Conservation (phyloP, 2,329 filamentous ascomycete species). For the Diaporthe humulicola region DNA sequence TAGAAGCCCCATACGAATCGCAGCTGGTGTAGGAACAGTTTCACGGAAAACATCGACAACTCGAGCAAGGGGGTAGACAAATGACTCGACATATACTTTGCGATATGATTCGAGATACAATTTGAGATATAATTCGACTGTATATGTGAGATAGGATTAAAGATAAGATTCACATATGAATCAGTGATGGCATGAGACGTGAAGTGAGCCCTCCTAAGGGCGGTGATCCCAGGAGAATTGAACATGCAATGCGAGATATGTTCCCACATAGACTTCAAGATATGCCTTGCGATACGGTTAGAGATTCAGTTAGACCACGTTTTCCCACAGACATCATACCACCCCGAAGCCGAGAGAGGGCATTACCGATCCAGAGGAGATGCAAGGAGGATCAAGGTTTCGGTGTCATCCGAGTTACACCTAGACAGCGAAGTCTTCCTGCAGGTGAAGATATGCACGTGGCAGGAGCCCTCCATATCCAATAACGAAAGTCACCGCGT, state of each 20-base stretch:
- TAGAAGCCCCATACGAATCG: too few species aligned
- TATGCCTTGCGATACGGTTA: neutral
- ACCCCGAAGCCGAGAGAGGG: neutral
- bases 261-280: neutral
- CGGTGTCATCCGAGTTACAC: neutral
- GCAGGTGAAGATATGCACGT: neutral
- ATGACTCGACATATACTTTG: conserved; percentile 4
- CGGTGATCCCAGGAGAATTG: neutral
- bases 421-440: too few species aligned
- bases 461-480: too few species aligned
- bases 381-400: neutral
- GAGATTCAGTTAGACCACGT: neutral
- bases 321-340: neutral
- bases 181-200: neutral
- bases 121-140: neutral
- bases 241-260: conserved; percentile 7
- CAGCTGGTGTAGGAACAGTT: neutral
- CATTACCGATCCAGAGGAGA: neutral
- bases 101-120: neutral
- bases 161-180: neutral
- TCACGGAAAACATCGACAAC: neutral
- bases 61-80: neutral
- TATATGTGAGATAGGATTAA: neutral
- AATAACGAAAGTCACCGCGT: neutral
- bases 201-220: neutral